Base-by-base conservation (phyloP, 495 filamentous ascomycete species). In the Cetradonia linearis region DNA sequence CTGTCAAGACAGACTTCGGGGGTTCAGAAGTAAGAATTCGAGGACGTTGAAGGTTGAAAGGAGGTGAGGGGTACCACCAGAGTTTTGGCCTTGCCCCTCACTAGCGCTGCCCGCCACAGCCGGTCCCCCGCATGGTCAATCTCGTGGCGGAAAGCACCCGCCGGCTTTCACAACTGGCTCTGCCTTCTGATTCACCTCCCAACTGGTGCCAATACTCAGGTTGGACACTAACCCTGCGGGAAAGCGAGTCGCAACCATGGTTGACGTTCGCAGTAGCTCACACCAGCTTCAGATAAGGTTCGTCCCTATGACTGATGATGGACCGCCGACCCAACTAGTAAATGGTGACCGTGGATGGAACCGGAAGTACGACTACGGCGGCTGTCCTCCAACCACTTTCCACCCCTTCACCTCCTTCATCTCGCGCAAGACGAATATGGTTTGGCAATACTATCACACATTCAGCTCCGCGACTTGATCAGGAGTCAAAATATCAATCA, bases 31-130 rank as follows among this genome's bases (percentile, higher is more conserved):
- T 50, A 34, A 54, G 34, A 54, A 30, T 54, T 34, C 18, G 33
- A 54, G 28, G n/a, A 54, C 28, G 50, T 54, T 34, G 50, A 54
- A 54, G n/a, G 9, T 54, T 54, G 30, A 36, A 54, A 33, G n/a
- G 50, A 53, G 50, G 50, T 31, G 50, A 53, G 30, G 50, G 42
- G 42, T 46, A 46, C 31, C 50, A 31, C 7, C 50, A n/a, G n/a
- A n/a, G n/a, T 34, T 54, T 33, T 54, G 30, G 50, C 50, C 20
- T 53, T 33, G 31, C 50, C 50, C 30, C 30, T 54, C 28, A 54
- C 31, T 54, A 54, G 50, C 20, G 18, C 2, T 7, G 16, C 50
- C 6, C 50, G 50, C 50, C 50, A 20, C 50, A 53, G 49, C n/a
- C 49, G 50, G 50, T 13, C 50, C 50, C 50, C 50, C 50, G 34